Conservation (phyloP, 805 yeast species). For the Huiozyma naganishii region DNA sequence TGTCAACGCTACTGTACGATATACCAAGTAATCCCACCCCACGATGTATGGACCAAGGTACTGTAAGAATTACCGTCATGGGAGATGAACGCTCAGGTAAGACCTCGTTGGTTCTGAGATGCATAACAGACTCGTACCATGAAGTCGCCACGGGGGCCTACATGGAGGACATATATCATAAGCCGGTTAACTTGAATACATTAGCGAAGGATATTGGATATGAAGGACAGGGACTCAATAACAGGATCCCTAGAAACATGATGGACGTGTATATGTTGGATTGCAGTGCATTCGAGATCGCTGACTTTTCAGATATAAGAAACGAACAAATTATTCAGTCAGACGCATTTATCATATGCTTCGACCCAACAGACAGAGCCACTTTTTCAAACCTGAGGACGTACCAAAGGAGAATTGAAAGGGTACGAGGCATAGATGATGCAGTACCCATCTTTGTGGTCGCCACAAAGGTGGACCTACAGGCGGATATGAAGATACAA, state of each 20-base stretch:
- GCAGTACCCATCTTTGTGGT: conserved; percentile 15
- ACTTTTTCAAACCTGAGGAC: conserved; percentile 14
- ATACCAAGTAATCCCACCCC: conserved; percentile 4
- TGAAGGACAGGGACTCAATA: neutral
- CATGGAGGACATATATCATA: conserved; percentile 14
- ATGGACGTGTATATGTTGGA: conserved; percentile 18
- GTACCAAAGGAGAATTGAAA: conserved; percentile 13
- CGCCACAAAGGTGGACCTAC: conserved; percentile 15
- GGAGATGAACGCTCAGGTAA: conserved; percentile 20
- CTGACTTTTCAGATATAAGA: conserved; percentile 16
- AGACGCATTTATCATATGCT: conserved; percentile 23
- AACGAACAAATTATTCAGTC: conserved; percentile 20
- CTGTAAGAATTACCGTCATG: conserved; percentile 17
- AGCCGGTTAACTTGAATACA: conserved; percentile 2
- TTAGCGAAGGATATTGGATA: neutral
- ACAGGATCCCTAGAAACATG: conserved; percentile 1
- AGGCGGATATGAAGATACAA: conserved; percentile 6
- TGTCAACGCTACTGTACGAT: conserved; percentile 5
- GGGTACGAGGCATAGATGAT: conserved; percentile 10
- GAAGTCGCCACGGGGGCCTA: conserved; percentile 2
- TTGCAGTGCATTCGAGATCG: conserved; percentile 12
- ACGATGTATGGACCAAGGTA: conserved; percentile 12
- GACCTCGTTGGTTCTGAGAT: conserved; percentile 16
- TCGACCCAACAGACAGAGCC: conserved; percentile 13
- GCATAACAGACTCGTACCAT: conserved; percentile 11